Base-by-base conservation (phyloP, 371 early-diverging fungal genomes). In the Lichtheimia ramosa region DNA sequence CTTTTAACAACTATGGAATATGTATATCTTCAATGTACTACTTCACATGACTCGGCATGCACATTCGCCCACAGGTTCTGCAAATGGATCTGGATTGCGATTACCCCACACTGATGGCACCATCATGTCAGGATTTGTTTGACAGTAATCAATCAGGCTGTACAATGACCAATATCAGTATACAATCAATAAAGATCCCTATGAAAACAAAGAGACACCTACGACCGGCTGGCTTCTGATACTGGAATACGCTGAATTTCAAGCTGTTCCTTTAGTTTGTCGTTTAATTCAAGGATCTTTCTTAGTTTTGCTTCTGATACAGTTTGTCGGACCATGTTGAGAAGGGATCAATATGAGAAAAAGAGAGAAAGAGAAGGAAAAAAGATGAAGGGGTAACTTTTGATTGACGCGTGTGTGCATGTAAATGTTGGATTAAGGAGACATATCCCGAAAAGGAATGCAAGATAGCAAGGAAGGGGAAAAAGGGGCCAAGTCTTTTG, bases 221-320 rank as follows among this genome's bases (percentile, higher is more conserved):
- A 77, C 78, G 78, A 77, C 50, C 74, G 70, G 65, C 74, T 77
- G 21, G 78, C 78, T 65, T 77, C 78, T 28, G 78, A 77, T 13
- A 77, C 64, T 4, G 78, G 78, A 46, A 78, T 70, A 56, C 78
- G 78, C 50, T 64, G 67, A 41, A 78, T 74, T 59, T 78, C 78
- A 24, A 78, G 59, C 18, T 78, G 78, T 34, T 78, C 78, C 63
- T 74, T 74, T 46, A 78, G 53, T 59, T 70, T 74, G n/a, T 74
- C 78, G 58, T 78, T 78, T 34, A 72, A 46, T 43, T 78, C 78
- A 28, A 72, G 64, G 48, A 74, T 53, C 60, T 74, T 78, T 55
- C 70, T 64, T 41, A 78, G 67, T 54, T 78, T 78, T 5, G 78
- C 66, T 68, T 78, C 78, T 34, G 74, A 63, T 14, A 68, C 65